Evolutionary conservation across 352 stramenopile genomes (phyloP).

Genomic region (Pythium aquatile): DNA sequence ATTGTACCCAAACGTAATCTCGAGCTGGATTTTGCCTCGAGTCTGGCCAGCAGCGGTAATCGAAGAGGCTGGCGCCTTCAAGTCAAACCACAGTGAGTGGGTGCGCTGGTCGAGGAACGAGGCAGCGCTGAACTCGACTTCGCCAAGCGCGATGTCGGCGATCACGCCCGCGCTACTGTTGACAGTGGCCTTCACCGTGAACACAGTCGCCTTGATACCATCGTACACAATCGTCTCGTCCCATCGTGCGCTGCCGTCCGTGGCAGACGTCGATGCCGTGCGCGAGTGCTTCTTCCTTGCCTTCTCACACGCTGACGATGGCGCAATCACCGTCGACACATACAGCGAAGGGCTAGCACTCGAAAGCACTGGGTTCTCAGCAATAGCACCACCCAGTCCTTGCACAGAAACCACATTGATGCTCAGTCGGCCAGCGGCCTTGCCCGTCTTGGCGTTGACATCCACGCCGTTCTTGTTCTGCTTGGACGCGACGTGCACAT

Average conservation of each 20-base stretch:
- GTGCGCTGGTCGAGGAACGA: slow-evolving; percentile 57
- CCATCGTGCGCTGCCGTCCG: slow-evolving; percentile 39
- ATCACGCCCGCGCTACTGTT: slow-evolving; percentile 56
- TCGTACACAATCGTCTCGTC: slow-evolving; percentile 54
- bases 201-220: slow-evolving; percentile 63
- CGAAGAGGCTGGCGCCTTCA: slow-evolving; percentile 41
- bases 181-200: slow-evolving; percentile 64
- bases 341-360: slow-evolving; percentile 36
- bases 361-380: slow-evolving; percentile 34
- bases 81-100: slow-evolving; percentile 53
- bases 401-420: slow-evolving; percentile 54
- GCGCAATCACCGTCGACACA: slow-evolving; percentile 60
- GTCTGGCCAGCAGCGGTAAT: slow-evolving; percentile 14
- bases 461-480: slow-evolving; percentile 84
- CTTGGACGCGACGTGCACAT: slow-evolving; percentile 33
- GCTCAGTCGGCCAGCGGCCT: slow-evolving; percentile 47
- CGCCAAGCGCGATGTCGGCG: slow-evolving; percentile 66
- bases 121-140: slow-evolving; percentile 52
- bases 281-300: slow-evolving; percentile 66
- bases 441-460: slow-evolving; percentile 47
- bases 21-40: slow-evolving; percentile 50
- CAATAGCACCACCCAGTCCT: slow-evolving; percentile 32
- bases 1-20: slow-evolving; percentile 64
- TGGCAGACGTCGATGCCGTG: slow-evolving; percentile 27
- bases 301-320: slow-evolving; percentile 65